Evolutionary conservation across 2,329 filamentous ascomycete genomes (phyloP), one percentile per base, ranked within the genome.

Genomic region (Aspergillus pseudoviridinutans): DNA sequence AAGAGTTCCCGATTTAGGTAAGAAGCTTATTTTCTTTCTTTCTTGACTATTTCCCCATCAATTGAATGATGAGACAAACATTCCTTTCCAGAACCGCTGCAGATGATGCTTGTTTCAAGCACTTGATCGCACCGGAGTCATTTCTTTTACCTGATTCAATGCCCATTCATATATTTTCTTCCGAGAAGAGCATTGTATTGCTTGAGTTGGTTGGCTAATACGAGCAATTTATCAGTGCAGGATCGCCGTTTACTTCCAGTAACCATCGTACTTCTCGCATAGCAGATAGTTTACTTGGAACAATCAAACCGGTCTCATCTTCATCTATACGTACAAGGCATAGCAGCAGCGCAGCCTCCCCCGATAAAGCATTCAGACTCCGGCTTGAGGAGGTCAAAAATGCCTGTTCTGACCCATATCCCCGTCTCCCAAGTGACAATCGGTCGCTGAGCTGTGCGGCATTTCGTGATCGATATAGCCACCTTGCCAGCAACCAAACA

Each of bases 51-150:
- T n/a, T 61, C 55, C 55, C 50, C 51, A 32, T 5, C 56, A 49
- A 51, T 65, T 60, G 57, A 53, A 74, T 77, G 78, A 80, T 79
- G 77, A 80, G 71, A 72, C 70, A 71, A 60, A 66, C 66, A 67
- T 61, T 63, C 61, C 64, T 59, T 71, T 74, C 71, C 77, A 86
- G 84, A 87, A 87, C 85, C 85, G 85, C 85, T 87, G 85, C 84
- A 83, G 82, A 83, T 85, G 83, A 87, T 79, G 77, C 77, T 78
- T 71, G 70, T 64, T 57, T 64, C 74, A 72, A 75, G 75, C 76
- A 76, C 74, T 78, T 84, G 75, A 69, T 67, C 63, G 59, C 72
- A 63, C 62, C 53, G 70, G 64, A 69, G 54, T 52, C 58, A 41
- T 60, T 56, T 49, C 50, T 54, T 58, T 60, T 55, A 41, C 60